Percentiles rank a stretch among this genome's conserved stretches.
phyloP scores from a whole-genome alignment of 345 rosid genomes.

The Sonneratia caseolaris region DNA sequence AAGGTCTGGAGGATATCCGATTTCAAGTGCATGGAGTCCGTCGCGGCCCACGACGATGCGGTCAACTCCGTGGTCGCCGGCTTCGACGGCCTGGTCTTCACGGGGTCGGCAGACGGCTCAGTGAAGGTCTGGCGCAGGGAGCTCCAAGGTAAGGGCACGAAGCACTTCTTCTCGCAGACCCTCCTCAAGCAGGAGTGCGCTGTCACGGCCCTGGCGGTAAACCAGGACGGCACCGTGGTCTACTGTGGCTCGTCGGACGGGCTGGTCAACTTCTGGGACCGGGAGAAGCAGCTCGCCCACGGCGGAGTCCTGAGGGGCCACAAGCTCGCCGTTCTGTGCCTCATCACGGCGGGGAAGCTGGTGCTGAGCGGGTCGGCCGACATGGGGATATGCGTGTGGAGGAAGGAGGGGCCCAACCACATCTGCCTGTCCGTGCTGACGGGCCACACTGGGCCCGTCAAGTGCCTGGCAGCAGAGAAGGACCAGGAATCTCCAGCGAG shows the following conservation, averaged over 20 bases:
- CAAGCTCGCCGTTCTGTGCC: slow-evolving; percentile 61
- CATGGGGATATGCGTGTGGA: slow-evolving; percentile 74
- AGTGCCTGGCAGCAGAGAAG: slow-evolving; percentile 74
- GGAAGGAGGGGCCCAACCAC: slow-evolving; percentile 41
- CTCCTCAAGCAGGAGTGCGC: slow-evolving; percentile 79
- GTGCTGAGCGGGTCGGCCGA: slow-evolving; percentile 88
- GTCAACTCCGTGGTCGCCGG: slow-evolving; percentile 62
- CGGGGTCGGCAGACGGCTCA: slow-evolving; percentile 82
- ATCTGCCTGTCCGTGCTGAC: slow-evolving; percentile 49
- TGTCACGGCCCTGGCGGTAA: slow-evolving; percentile 54
- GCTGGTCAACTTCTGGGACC: slow-evolving; percentile 65
- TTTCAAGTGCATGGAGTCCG: slow-evolving; percentile 63
- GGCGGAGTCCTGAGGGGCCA: slow-evolving; percentile 73
- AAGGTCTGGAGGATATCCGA: slow-evolving; percentile 76
- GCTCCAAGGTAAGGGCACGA: slow-evolving; percentile 71
- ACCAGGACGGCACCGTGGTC: slow-evolving; percentile 38
- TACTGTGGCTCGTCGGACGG: slow-evolving; percentile 92
- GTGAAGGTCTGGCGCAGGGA: slow-evolving; percentile 92
- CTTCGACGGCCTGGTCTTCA: slow-evolving; percentile 69
- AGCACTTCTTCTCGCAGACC: slow-evolving; percentile 70
- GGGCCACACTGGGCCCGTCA: slow-evolving; percentile 78
- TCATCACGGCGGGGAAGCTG: slow-evolving; percentile 55
- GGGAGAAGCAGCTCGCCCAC: slow-evolving; percentile 40
- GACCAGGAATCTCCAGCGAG: slow-evolving; percentile 34
- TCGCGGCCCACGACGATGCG: slow-evolving; percentile 72